These are phyloP conservation scores for Gamsiella multidivaricata DNA, from an alignment of 192 early-diverging fungal genomes.

Conservation along the genomic window DNA sequence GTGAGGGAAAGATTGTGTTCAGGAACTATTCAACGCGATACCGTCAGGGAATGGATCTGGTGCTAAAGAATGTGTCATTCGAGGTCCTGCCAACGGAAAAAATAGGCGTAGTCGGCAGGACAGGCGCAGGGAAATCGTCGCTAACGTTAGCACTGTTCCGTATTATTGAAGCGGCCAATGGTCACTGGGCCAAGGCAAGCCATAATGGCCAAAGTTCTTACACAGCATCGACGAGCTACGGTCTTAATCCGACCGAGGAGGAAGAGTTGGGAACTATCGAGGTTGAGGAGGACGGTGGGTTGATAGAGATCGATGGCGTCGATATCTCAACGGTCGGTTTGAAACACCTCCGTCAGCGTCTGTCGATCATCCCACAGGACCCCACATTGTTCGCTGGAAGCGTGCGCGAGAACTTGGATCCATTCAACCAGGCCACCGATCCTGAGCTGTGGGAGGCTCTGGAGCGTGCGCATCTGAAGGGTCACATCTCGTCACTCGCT, in stretches of 20 bases:
- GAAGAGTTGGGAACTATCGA: too few species aligned
- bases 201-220: not conserved
- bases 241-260: too few species aligned
- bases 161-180: slow-evolving; percentile 57
- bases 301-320: slow-evolving; percentile 79
- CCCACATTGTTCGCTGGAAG: slow-evolving; percentile 73
- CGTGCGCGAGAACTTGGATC: slow-evolving; percentile 67
- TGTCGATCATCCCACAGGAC: slow-evolving; percentile 85
- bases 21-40: slow-evolving; percentile 83
- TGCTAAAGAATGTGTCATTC: slow-evolving; percentile 75
- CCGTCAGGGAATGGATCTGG: slow-evolving; percentile 79
- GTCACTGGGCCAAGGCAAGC: slow-evolving; percentile 37
- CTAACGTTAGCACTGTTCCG: slow-evolving; percentile 64
- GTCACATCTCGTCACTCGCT: slow-evolving; percentile 66
- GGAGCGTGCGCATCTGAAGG: slow-evolving; percentile 74
- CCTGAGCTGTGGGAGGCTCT: too few species aligned
- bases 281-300: slow-evolving; percentile 52
- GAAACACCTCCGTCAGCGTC: slow-evolving; percentile 68
- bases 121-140: slow-evolving; percentile 61
- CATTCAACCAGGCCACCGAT: slow-evolving; percentile 59
- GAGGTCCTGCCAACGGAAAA: slow-evolving; percentile 57
- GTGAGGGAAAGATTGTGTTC: slow-evolving; percentile 77
- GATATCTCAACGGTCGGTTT: slow-evolving; percentile 79
- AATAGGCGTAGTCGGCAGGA: slow-evolving; percentile 79
- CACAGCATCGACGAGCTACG: not conserved